These are phyloP conservation scores for Suillus luteus DNA, from an alignment of 768 basidiomycete genomes.

Conservation along the genomic window DNA sequence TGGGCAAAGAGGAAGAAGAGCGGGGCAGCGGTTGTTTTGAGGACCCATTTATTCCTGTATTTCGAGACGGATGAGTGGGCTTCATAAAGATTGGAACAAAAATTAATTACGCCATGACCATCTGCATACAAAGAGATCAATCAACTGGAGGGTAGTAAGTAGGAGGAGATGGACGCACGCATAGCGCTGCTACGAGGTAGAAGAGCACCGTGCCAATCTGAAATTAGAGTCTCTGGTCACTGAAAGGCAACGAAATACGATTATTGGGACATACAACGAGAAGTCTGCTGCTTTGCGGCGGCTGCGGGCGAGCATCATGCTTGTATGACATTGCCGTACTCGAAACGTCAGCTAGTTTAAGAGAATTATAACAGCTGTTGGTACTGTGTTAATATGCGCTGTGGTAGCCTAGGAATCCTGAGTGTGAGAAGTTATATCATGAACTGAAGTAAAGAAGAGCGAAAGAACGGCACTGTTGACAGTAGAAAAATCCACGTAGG, in stretches of 20 bases:
- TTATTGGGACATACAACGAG: conserved; percentile 31
- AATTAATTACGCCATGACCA: conserved; percentile 79
- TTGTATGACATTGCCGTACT: conserved; percentile 26
- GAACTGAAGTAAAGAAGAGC: conserved; percentile 2
- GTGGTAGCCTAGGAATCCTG: background rate
- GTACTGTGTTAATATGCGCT: background rate
- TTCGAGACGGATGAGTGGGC: background rate
- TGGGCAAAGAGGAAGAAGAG: conserved; percentile 88
- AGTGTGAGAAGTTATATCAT: background rate
- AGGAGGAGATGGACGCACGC: conserved; percentile 52
- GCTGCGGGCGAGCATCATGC: conserved; percentile 29
- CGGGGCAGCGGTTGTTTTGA: conserved; percentile 71
- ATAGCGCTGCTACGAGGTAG: conserved; percentile 86
- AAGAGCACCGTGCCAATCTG: conserved; percentile 79
- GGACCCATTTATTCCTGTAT: conserved; percentile 87
- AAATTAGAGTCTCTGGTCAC: background rate
- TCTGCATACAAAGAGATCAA: conserved; percentile 43
- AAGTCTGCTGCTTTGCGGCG: conserved; percentile 28
- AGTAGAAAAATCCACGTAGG: background rate
- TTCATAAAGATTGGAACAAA: conserved; percentile 24
- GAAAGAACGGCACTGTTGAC: background rate
- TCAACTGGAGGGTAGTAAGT: conserved; percentile 7
- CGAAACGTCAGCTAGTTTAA: background rate
- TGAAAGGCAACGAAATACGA: conserved; percentile 11
- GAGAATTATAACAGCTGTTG: background rate